Evolutionary conservation across 1,284 basidiomycete genomes (phyloP).

Genomic region (Cryptococcus floricola): DNA sequence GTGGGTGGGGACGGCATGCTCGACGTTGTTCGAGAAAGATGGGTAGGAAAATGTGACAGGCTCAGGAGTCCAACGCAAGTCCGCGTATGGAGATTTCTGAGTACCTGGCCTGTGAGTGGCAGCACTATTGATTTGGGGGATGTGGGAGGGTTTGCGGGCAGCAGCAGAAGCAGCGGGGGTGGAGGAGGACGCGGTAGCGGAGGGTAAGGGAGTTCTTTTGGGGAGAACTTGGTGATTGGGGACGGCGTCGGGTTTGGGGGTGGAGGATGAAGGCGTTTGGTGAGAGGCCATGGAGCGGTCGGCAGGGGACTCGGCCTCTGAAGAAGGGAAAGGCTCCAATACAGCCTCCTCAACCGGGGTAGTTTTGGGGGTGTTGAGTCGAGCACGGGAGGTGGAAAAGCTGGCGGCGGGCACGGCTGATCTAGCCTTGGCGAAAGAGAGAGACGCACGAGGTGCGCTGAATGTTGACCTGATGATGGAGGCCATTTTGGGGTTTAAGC

Average conservation of each 20-base stretch:
- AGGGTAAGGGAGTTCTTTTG: too few relatives aligned
- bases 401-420: not conserved
- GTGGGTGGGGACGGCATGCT: constrained; percentile 29
- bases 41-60: not conserved
- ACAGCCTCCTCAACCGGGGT: not conserved
- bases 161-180: not conserved
- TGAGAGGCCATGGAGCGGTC: not conserved
- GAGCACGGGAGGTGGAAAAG: constrained; percentile 14
- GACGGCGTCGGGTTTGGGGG: constrained; percentile 1
- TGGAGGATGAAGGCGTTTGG: constrained; percentile 5
- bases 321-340: not conserved
- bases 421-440: not conserved
- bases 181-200: not conserved
- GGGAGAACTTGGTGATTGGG: not conserved
- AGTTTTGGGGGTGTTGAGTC: constrained; percentile 7
- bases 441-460: not conserved
- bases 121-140: constrained; percentile 1
- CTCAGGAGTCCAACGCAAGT: constrained; percentile 1
- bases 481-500: constrained; percentile 1
- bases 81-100: not conserved
- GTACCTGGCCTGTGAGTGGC: not conserved
- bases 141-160: not conserved
- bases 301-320: not conserved
- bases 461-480: constrained; percentile 8
- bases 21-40: not conserved